phyloP scores from a whole-genome alignment of 1,284 basidiomycete species.

The Trametes versicolor region DNA sequence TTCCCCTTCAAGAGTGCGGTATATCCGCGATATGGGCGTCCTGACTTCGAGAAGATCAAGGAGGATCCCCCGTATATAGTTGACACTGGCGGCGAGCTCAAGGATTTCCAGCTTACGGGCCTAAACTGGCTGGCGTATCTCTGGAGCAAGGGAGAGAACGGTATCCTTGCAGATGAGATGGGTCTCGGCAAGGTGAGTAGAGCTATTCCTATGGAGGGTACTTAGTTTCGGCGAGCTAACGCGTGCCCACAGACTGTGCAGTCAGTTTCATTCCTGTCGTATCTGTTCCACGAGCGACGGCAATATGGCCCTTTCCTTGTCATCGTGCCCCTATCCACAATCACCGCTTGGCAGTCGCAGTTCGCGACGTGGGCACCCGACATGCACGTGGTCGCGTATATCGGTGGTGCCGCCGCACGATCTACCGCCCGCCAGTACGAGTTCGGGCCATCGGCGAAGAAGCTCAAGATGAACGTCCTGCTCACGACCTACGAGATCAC shows the following conservation, averaged over 20 bases:
- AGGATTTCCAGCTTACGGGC: conserved; percentile 98
- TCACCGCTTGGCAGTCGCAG: conserved; percentile 98
- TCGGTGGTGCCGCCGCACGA: conserved; percentile 89
- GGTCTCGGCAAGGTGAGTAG: conserved; percentile 90
- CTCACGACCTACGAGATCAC: conserved; percentile 98
- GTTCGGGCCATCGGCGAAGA: conserved; percentile 88
- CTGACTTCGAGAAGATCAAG: conserved; percentile 86
- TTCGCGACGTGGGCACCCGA: conserved; percentile 97
- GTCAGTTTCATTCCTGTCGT: conserved; percentile 95
- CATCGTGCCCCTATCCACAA: conserved; percentile 97
- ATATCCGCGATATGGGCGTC: conserved; percentile 79
- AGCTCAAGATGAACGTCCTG: conserved; percentile 96
- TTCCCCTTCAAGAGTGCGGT: conserved; percentile 88
- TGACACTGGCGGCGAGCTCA: conserved; percentile 84
- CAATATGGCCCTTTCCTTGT: conserved; percentile 99
- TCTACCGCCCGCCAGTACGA: conserved; percentile 94
- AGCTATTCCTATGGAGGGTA: background rate
- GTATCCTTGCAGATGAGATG: conserved; percentile 99
- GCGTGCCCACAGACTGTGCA: conserved; percentile 82
- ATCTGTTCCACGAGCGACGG: conserved; percentile 92
- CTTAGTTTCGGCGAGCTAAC: conserved; percentile 3
- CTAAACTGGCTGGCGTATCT: conserved; percentile 98
- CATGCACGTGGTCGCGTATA: conserved; percentile 97
- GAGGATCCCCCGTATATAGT: conserved; percentile 93
- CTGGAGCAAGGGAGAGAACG: conserved; percentile 96